These are phyloP conservation scores for Aurantiochytrium sp. DNA, from an alignment of 108 stramenopile species.

Conservation along the genomic window DNA sequence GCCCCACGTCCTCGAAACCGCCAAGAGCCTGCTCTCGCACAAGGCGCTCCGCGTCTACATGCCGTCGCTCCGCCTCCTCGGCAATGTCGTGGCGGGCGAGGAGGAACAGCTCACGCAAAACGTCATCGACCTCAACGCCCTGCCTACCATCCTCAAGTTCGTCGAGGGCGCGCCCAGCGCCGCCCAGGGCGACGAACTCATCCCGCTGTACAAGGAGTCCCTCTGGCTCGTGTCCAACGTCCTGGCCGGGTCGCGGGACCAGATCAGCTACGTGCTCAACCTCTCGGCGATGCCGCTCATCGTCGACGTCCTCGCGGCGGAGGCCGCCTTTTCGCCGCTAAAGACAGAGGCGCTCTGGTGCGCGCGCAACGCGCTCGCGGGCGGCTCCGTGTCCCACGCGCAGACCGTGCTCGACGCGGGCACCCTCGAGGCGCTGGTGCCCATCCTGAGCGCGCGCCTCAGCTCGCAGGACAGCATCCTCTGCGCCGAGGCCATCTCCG, in stretches of 20 bases:
- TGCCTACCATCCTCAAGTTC: background rate
- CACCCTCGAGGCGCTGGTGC: background rate
- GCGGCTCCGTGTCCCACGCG: background rate
- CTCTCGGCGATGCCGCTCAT: background rate
- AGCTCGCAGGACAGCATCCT: background rate
- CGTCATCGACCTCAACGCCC: background rate
- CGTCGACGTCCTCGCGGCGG: background rate
- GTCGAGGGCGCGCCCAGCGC: background rate
- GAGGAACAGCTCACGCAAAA: background rate
- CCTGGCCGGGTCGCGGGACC: background rate
- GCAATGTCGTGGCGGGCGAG: background rate
- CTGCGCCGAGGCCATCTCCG: background rate
- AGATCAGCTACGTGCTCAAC: background rate
- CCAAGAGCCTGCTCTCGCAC: background rate
- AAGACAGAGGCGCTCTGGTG: background rate
- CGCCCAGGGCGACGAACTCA: background rate
- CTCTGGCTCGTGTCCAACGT: background rate
- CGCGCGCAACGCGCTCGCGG: background rate
- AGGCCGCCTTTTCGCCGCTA: background rate
- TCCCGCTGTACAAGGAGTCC: background rate
- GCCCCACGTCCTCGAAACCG: background rate
- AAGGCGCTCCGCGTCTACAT: background rate
- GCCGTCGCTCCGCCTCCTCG: background rate
- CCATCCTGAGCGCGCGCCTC: background rate
- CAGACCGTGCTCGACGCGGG: background rate